Evolutionary conservation across 179 eudicot genomes (phyloP).

Genomic region (Camellia oleifera): DNA sequence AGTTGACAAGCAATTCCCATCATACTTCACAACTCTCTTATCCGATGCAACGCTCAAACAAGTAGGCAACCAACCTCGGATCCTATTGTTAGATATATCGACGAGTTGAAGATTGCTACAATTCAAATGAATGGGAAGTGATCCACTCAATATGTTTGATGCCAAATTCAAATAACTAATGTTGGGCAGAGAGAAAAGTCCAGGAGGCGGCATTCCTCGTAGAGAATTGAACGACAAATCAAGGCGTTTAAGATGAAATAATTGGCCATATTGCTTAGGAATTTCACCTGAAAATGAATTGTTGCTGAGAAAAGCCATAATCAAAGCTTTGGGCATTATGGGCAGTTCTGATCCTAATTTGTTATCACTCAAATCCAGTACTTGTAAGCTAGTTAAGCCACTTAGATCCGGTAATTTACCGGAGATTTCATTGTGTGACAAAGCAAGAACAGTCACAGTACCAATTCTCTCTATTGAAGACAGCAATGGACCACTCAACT

Average conservation of each 20-base stretch:
- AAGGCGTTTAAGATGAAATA: constrained; percentile 53
- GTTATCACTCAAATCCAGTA: background rate
- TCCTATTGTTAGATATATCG: constrained; percentile 58
- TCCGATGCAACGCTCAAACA: constrained; percentile 41
- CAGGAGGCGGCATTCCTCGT: constrained; percentile 40
- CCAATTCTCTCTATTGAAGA: background rate
- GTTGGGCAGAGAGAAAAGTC: constrained; percentile 52
- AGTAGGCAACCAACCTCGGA: constrained; percentile 51
- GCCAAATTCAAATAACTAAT: constrained; percentile 63
- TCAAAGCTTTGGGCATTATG: too few relatives aligned
- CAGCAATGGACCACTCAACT: background rate
- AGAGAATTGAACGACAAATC: constrained; percentile 63
- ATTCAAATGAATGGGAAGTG: constrained; percentile 44
- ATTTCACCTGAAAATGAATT: constrained; percentile 52
- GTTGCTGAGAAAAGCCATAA: constrained; percentile 14
- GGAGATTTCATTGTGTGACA: constrained; percentile 48
- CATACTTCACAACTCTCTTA: constrained; percentile 31
- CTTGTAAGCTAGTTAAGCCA: too few relatives aligned
- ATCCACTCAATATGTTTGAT: constrained; percentile 65
- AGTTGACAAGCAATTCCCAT: constrained; percentile 60
- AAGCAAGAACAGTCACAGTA: constrained; percentile 5
- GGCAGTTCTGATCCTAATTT: too few relatives aligned
- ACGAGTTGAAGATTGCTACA: constrained; percentile 56
- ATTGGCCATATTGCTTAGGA: constrained; percentile 34
- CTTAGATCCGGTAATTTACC: constrained; percentile 45